phyloP scores from a whole-genome alignment of 495 filamentous ascomycete genomes.

The Neurospora tetraspora region DNA sequence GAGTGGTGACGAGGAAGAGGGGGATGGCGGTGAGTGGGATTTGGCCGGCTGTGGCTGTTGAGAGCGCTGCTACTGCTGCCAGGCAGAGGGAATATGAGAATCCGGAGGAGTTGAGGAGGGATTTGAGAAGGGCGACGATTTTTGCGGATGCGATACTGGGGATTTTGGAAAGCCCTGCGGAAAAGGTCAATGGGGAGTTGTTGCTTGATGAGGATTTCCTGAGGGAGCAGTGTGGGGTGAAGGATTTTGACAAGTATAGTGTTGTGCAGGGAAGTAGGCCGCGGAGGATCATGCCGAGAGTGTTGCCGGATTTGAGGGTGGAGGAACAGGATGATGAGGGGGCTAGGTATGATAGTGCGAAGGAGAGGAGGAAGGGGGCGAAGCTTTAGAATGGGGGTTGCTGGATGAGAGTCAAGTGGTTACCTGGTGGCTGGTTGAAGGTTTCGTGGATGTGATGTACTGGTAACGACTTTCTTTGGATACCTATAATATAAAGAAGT shows the following conservation, averaged over 20 bases:
- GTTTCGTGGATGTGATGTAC: neutral
- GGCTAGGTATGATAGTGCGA: constrained; percentile 55
- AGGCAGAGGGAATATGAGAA: constrained; percentile 31
- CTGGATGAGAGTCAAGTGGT: neutral
- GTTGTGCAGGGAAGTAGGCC: constrained; percentile 55
- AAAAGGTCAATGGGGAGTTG: constrained; percentile 58
- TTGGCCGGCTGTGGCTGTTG: constrained; percentile 41
- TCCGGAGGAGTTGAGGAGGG: constrained; percentile 29
- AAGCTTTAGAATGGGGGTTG: constrained; percentile 16
- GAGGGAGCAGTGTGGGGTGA: constrained; percentile 48
- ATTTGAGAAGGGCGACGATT: constrained; percentile 61
- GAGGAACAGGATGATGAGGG: constrained; percentile 80
- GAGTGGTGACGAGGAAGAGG: neutral
- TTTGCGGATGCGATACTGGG: constrained; percentile 74
- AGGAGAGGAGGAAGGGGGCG: constrained; percentile 5
- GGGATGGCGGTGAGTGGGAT: neutral
- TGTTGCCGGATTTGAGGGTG: constrained; percentile 62
- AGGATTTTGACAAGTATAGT: constrained; percentile 66
- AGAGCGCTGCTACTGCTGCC: constrained; percentile 63
- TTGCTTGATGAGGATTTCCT: constrained; percentile 80
- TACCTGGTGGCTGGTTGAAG: neutral
- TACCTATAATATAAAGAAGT: neutral
- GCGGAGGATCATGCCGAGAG: constrained; percentile 66
- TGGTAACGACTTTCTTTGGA: neutral
- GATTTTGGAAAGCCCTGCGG: constrained; percentile 53